Base-by-base conservation (phyloP, 305 asterid species). In the Solanum chacoense region DNA sequence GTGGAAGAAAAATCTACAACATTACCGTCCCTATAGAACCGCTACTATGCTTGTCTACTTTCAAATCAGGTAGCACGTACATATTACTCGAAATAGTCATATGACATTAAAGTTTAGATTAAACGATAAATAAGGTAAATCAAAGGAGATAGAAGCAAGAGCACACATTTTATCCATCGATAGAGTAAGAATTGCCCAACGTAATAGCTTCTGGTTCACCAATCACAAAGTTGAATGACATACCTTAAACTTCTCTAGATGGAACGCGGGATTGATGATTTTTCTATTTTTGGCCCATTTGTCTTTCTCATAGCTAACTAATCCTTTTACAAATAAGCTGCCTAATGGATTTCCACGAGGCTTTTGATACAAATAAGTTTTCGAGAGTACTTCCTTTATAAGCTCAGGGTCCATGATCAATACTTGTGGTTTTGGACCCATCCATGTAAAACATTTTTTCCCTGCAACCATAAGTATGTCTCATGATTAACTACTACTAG, bases 271-370 rank as follows among this genome's bases (percentile, higher is more conserved):
- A 40, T 83, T 90, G 75, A 90, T 36, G 20, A 91, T 26, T 50
- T 88, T 91, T 71, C 93, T 88, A 7, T 91, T 91, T 71, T 91
- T 91, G 2, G 91, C 91, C 91, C 90, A 91, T 86, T 81, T 86
- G 63, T 88, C 90, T 65, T 88, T 84, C 18, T 91, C 90, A 16
- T 86, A 75, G 22, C 31, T 76, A 3, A 16, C 81, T 28, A 91
- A 3, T 63, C 93, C 93, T 86, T 36, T 40, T 7, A 63, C 32
- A 12, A 91, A 32, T 36, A 75, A 83, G 16, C 38, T 59, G 10
- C 6, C 74, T 4, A 22, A 34, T 12, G 88, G 88, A 85, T 79
- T 55, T 38, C 16, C 63, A 26, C 6, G 36, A 36, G 86, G 87
- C 87, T 88, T 88, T 24, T 63, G 89, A 80, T 24, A 88, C 20